Conservation (phyloP, 495 filamentous ascomycete species). For the Trichoderma erinaceum region DNA sequence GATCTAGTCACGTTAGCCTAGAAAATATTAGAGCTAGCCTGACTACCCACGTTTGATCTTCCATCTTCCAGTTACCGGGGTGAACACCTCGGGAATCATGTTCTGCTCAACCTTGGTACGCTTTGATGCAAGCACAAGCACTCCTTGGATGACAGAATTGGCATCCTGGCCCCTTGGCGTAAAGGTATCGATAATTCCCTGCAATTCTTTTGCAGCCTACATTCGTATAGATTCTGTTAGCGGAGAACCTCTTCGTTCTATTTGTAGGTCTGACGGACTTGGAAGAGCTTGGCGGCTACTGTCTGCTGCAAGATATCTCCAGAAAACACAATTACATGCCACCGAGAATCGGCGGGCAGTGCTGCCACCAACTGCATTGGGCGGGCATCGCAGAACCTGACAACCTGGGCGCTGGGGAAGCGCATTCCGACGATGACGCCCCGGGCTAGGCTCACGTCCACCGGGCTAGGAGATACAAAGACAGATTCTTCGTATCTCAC, state of each 20-base stretch:
- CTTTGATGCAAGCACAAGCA: background rate
- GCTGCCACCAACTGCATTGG: constrained; percentile 47
- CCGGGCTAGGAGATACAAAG: constrained; percentile 34
- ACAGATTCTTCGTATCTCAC: constrained; percentile 49
- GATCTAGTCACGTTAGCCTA: constrained; percentile 31
- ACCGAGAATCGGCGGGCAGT: constrained; percentile 48
- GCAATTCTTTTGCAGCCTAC: background rate
- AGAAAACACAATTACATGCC: constrained; percentile 56
- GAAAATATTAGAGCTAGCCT: too few relatives aligned
- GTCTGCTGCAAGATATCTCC: constrained; percentile 37
- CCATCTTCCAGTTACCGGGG: background rate
- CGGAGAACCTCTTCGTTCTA: background rate
- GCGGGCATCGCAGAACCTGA: constrained; percentile 53
- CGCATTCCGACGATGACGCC: constrained; percentile 50
- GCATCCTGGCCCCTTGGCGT: background rate
- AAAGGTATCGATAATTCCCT: background rate
- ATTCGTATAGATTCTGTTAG: background rate
- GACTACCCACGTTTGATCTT: background rate
- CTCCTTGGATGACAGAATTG: background rate
- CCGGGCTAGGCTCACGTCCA: constrained; percentile 29
- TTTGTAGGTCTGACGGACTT: background rate
- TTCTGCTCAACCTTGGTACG: background rate
- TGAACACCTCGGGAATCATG: background rate
- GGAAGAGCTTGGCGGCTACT: background rate
- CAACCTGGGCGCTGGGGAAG: constrained; percentile 50